These are phyloP conservation scores for Fusarium sp. DNA, from an alignment of 2,329 filamentous ascomycete species.

Conservation along the genomic window DNA sequence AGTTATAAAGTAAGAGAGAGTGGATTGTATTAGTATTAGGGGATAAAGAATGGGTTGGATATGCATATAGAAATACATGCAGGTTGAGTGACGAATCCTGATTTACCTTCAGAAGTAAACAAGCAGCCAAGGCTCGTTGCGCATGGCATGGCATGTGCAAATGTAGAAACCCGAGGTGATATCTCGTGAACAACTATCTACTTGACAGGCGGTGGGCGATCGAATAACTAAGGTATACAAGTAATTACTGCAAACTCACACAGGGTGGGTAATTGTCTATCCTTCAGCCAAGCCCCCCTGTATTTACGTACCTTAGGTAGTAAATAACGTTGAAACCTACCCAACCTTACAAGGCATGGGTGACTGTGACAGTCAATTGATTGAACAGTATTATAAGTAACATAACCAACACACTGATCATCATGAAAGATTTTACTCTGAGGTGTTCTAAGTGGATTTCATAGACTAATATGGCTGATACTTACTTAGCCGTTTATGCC, in stretches of 20 bases:
- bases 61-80: slow-evolving; percentile 5
- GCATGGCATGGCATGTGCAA: slow-evolving; percentile 22
- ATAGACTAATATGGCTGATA: slow-evolving; percentile 32
- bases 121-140: slow-evolving; percentile 2
- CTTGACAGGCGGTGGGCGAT: slow-evolving; percentile 15
- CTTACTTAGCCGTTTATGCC: slow-evolving; percentile 21
- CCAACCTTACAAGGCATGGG: slow-evolving; percentile 5
- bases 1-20: slow-evolving; percentile 15
- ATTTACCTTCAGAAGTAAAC: neutral
- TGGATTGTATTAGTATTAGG: slow-evolving; percentile 8
- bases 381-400: neutral
- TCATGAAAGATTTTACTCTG: slow-evolving; percentile 24
- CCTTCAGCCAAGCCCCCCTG: slow-evolving; percentile 2
- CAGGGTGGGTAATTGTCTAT: slow-evolving; percentile 25
- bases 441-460: slow-evolving; percentile 19
- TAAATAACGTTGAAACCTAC: slow-evolving; percentile 4
- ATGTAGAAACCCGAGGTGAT: slow-evolving; percentile 16
- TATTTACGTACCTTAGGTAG: neutral
- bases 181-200: neutral
- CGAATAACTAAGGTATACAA: slow-evolving; percentile 12
- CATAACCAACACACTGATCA: slow-evolving; percentile 13
- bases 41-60: slow-evolving; percentile 4
- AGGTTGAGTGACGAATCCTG: neutral
- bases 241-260: slow-evolving; percentile 1
- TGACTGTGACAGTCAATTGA: slow-evolving; percentile 10